A percentile compares a stretch with the other conserved stretches of the same genome.
Evolutionary conservation across 108 stramenopile species (phyloP).

Genomic region (Skeletonema potamos): DNA sequence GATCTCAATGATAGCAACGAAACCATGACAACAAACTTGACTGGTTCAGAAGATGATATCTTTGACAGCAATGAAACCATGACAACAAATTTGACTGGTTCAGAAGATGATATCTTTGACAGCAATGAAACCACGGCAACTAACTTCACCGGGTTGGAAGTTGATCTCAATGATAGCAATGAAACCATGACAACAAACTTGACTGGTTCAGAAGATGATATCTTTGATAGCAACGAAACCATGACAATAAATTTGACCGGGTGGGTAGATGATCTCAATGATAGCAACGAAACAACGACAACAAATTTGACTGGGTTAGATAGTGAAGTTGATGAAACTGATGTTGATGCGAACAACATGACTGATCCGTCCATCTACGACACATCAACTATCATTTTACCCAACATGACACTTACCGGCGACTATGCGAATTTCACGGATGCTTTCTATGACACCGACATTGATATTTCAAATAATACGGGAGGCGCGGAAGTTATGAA

Average conservation of each 20-base stretch:
- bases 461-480: not conserved
- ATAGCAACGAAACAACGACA: not conserved
- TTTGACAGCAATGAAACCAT: not conserved
- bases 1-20: not conserved
- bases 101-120: not conserved
- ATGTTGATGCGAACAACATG: no score
- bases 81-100: not conserved
- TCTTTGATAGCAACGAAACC: not conserved
- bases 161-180: not conserved
- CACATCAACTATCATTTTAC: no score
- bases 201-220: not conserved
- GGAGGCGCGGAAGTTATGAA: no score
- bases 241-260: not conserved
- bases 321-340: not conserved
- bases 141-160: conserved; percentile 3
- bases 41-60: not conserved
- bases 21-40: not conserved
- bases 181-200: not conserved
- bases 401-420: no score
- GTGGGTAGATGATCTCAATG: not conserved
- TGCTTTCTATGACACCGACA: no score
- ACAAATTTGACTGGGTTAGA: not conserved
- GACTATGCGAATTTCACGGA: no score
- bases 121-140: not conserved
- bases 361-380: no score